Evolutionary conservation across 2,329 filamentous ascomycete genomes (phyloP).

Genomic region (Cordyceps fumosorosea): DNA sequence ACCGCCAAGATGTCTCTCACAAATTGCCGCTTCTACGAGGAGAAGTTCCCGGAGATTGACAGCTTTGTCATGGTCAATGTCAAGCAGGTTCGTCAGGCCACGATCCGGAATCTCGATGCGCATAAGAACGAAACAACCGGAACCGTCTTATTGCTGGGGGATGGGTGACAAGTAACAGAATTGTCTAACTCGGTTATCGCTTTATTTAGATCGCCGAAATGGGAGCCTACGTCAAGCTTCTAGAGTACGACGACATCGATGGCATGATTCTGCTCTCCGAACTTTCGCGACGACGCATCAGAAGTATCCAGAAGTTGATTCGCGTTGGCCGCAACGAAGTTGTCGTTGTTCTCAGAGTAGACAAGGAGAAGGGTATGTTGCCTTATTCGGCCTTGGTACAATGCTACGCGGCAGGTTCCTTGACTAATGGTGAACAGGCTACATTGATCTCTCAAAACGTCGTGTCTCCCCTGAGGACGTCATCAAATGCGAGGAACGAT

Average conservation of each 20-base stretch:
- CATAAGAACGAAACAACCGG: not conserved
- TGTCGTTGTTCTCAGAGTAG: slow-evolving; percentile 94
- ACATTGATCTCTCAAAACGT: slow-evolving; percentile 98
- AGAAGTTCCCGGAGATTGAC: slow-evolving; percentile 92
- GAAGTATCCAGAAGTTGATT: slow-evolving; percentile 98
- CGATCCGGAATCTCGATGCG: slow-evolving; percentile 1
- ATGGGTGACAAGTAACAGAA: not conserved
- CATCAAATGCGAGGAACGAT: slow-evolving; percentile 95
- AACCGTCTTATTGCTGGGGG: not conserved
- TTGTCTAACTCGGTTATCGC: not conserved
- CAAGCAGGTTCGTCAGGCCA: slow-evolving; percentile 65
- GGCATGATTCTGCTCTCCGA: slow-evolving; percentile 99
- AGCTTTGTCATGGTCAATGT: slow-evolving; percentile 99
- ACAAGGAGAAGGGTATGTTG: slow-evolving; percentile 87
- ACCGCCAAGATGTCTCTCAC: slow-evolving; percentile 81
- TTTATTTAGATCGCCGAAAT: slow-evolving; percentile 83
- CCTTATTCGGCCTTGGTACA: slow-evolving; percentile 9
- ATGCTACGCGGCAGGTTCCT: slow-evolving; percentile 16
- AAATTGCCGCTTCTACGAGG: slow-evolving; percentile 95
- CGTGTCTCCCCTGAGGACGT: slow-evolving; percentile 97
- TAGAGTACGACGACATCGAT: slow-evolving; percentile 99
- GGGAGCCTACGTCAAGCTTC: slow-evolving; percentile 98
- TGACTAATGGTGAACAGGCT: slow-evolving; percentile 41
- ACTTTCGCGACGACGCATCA: slow-evolving; percentile 93
- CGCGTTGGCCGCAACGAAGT: slow-evolving; percentile 97